Evolutionary conservation across 441 rosid genomes (phyloP), one percentile per base, ranked within the genome.

Genomic region (Pelargonium fulgidum): DNA sequence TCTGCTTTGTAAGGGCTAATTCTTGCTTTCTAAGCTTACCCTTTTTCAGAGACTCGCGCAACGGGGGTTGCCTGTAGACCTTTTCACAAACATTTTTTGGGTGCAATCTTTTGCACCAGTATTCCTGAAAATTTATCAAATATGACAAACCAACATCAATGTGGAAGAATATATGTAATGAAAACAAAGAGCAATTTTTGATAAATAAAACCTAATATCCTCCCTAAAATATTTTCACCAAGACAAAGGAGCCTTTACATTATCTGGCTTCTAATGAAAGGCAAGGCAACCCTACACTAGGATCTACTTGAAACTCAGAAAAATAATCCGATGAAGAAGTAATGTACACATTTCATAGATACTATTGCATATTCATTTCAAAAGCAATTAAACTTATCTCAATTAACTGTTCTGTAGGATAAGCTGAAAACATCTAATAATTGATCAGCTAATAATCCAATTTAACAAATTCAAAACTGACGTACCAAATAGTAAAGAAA

Each of bases 61-160:
- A 66, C 45, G 94, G 86, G 81, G 98, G 96, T 78, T 95, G 99
- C 77, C 99, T 85, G 79, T 81, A 95, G 72, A 95, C 99, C 83
- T 92, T 90, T 78, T 92, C 99, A 62, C 99, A 92, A 2, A 95
- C 99, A 75, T 86, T 78, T 81, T 95, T 92, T 14, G 99, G 99
- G 71, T 95, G 99, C 85, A 83, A 76, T 81, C 97, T 87, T 84
- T 92, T 95, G 89, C 99, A 95, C 99, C 99, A 95, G 78, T 88
- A 92, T 80, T 92, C 97, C 99, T 93, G 86, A 68, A 79, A 80
- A 48, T 65, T 69, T 56, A 82, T 77, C 29, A 33, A 73, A 29
- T 41, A 47, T 52, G 70, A 66, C 58, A 66, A 66, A 59, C 56
- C 62, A 67, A 71, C n/a, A 65, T 16, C 42, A 73, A 69, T 45